Evolutionary conservation across 2,329 filamentous ascomycete genomes (phyloP), one percentile per base, ranked within the genome.

Genomic region (Aspergillus fijiensis): DNA sequence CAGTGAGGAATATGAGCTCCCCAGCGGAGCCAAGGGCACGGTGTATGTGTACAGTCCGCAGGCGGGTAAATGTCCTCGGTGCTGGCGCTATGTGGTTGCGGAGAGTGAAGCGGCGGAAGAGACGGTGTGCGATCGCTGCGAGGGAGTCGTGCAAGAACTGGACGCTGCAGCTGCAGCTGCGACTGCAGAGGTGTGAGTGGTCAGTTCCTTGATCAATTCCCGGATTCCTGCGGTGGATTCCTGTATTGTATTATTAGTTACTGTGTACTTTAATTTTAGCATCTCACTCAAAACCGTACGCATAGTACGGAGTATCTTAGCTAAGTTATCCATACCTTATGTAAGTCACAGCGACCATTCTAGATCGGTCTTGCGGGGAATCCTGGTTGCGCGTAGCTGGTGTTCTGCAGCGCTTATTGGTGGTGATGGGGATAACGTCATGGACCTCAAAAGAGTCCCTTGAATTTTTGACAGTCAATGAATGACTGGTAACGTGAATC

Each of bases 11-110:
- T 77, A 82, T 51, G 72, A 78, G 48, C 63, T 79, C 0, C 67
- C 68, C 0, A 67, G 66, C 58, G 75, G 72, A 16, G 60, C 64
- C 5, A 69, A 67, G 55, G 77, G 75, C 2, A 71, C 59, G 2
- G 76, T 74, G 4, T 70, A 76, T 69, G 74, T 80, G 21, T 79
- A 80, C 63, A 73, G 82, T 10, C 82, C 87, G 0, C 73, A 74
- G 14, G 75, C 78, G 12, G 77, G 82, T 51, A 99, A 98, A 75
- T 99, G 95, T 73, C 82, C 85, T 0, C 83, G 95, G 54, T 99
- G 95, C 77, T 99, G 95, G 95, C 86, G 89, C 63, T 96, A 91
- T 74, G 82, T 89, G 25, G 87, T 89, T n/a, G 80, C 84, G 21
- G 67, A 73, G 49, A 49, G 66, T 4, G 55, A 64, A 54, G 63